Conservation (phyloP, 306 rosid genomes). For the Canavalia ensiformis region DNA sequence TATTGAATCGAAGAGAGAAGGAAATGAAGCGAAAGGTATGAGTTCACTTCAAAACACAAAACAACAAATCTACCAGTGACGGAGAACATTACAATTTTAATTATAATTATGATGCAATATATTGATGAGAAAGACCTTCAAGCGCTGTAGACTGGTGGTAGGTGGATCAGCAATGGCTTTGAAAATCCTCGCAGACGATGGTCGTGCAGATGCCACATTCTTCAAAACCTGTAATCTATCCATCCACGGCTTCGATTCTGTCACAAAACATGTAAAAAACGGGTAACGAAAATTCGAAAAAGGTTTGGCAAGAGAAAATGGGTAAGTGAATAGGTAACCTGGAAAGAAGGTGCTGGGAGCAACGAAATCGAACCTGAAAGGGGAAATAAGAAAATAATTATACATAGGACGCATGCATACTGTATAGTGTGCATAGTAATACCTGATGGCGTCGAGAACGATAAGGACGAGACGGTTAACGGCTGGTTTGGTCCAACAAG, state of each 20-base stretch:
- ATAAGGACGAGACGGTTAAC: conserved; percentile 69
- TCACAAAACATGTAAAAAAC: conserved; percentile 3
- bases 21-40: neutral
- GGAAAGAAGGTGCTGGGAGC: conserved; percentile 88
- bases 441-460: conserved; percentile 90
- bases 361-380: conserved; percentile 85
- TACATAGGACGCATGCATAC: neutral
- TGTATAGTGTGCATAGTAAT: neutral
- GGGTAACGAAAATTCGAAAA: conserved; percentile 16
- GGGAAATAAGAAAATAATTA: neutral
- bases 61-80: conserved; percentile 4
- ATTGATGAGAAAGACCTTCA: conserved; percentile 67
- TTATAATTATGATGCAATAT: neutral
- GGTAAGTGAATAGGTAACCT: conserved; percentile 55
- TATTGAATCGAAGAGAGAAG: conserved; percentile 25
- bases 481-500: conserved; percentile 84
- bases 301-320: neutral
- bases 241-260: conserved; percentile 96
- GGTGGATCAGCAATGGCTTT: conserved; percentile 99
- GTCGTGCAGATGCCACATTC: conserved; percentile 62
- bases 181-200: conserved; percentile 80
- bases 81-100: neutral
- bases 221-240: conserved; percentile 69
- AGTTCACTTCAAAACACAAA: conserved; percentile 20
- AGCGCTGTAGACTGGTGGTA: conserved; percentile 94